Evolutionary conservation across 805 yeast species (phyloP).

Genomic region (Cyberlindnera galapagoensis): DNA sequence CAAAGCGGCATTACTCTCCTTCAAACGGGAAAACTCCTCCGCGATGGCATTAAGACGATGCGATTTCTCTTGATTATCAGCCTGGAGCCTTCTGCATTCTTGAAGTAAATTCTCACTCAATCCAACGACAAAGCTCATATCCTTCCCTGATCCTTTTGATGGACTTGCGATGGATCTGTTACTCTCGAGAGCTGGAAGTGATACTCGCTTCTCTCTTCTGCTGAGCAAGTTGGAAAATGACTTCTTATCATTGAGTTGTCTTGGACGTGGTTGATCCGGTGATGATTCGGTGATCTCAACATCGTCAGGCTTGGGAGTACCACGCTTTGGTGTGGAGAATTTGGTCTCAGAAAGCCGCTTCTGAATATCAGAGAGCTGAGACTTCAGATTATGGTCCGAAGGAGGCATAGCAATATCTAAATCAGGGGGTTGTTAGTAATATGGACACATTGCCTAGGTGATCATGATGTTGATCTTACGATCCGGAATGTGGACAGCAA

Average conservation of each 20-base stretch:
- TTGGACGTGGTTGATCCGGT: conserved; percentile 2
- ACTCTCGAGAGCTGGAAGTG: conserved; percentile 21
- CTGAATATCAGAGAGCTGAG: conserved; percentile 39
- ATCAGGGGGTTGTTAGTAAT: conserved; percentile 4
- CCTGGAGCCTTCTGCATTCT: conserved; percentile 65
- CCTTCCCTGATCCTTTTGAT: conserved; percentile 37
- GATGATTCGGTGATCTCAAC: conserved; percentile 3
- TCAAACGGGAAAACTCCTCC: conserved; percentile 34
- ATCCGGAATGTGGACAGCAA: too few species aligned
- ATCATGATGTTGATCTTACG: too few species aligned
- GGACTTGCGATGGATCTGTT: conserved; percentile 16
- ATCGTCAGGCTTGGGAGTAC: conserved; percentile 5
- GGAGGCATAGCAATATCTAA: conserved; percentile 13
- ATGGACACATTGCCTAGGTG: conserved; percentile 1
- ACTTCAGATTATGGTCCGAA: conserved; percentile 29
- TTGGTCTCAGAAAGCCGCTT: conserved; percentile 28
- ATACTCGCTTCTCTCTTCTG: conserved; percentile 22
- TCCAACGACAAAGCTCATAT: conserved; percentile 67
- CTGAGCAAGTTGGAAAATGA: conserved; percentile 14
- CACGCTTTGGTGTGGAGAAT: conserved; percentile 19
- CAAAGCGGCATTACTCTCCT: conserved; percentile 15
- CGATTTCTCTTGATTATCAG: conserved; percentile 48
- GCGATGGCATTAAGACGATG: conserved; percentile 33
- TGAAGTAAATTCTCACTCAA: conserved; percentile 63
- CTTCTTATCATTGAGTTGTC: conserved; percentile 14